phyloP scores from a whole-genome alignment of 2,329 filamentous ascomycete species.

The Trichoderma atrobrunneum region DNA sequence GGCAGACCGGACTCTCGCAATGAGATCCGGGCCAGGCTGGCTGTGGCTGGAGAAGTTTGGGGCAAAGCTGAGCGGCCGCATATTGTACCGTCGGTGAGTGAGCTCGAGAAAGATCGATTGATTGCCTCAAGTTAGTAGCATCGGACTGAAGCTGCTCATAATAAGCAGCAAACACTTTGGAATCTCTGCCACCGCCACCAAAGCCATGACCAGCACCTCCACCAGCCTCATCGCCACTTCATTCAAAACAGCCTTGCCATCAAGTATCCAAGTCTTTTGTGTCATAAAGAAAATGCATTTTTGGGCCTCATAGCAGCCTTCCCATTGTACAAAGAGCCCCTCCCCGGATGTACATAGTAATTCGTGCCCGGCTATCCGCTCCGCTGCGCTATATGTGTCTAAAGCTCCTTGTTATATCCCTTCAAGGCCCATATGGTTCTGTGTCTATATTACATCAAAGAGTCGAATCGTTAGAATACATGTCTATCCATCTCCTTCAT shows the following conservation, averaged over 20 bases:
- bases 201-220: not conserved
- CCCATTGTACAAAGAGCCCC: not conserved
- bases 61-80: not conserved
- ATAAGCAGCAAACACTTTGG: not conserved
- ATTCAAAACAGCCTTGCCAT: not conserved
- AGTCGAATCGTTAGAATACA: slow-evolving; percentile 21
- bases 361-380: not conserved
- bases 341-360: not conserved
- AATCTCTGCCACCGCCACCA: slow-evolving; percentile 2
- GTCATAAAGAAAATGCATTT: not conserved
- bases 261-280: not conserved
- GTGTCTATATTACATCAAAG: slow-evolving; percentile 19
- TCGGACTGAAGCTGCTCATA: not conserved
- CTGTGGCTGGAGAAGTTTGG: not conserved
- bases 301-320: not conserved
- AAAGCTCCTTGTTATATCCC: slow-evolving; percentile 18
- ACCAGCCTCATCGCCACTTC: not conserved
- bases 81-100: slow-evolving; percentile 8
- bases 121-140: not conserved
- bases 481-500: slow-evolving; percentile 24
- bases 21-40: not conserved
- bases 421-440: slow-evolving; percentile 14
- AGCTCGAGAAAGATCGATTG: not conserved
- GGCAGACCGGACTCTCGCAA: not conserved
- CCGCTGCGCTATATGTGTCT: slow-evolving; percentile 3